Evolutionary conservation across 306 rosid genomes (phyloP), one percentile per base, ranked within the genome.

Genomic region (Citrullus colocynthis): DNA sequence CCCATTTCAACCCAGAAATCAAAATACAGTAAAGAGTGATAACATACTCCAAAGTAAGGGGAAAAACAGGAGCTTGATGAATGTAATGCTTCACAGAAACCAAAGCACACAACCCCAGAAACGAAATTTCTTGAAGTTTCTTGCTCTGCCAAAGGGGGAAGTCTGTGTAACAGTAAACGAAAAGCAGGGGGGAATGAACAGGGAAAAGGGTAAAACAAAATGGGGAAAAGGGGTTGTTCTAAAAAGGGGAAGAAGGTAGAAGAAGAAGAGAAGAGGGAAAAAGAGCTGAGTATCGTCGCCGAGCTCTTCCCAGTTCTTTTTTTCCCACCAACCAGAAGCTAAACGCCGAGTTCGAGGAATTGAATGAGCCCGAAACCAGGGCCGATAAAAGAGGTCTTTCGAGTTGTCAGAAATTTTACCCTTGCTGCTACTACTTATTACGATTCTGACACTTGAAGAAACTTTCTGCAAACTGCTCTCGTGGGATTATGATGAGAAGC

Each of bases 401-500:
- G 24, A 30, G 36, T 14, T 78, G 76, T 51, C 66, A 78, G 75
- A 66, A 1, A 1, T n/a, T 48, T 12, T 32, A 13, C 52, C 58
- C 74, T 74, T 16, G 15, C 34, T 65, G 36, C 61, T 55, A 24
- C 30, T 6, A 6, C 11, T 78, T 65, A 65, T 78, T 78, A 78
- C 81, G 81, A 66, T 65, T 78, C 75, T 78, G 63, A 39, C 75
- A 67, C 81, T 78, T 66, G 13, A 48, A 45, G 17, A n/a, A 41
- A 12, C 56, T 21, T 11, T 13, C 39, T 71, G 76, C 58, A 28
- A 45, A 48, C 39, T 48, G 59, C 54, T 67, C 54, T 67, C 54
- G 74, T 67, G 74, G 70, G 70, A n/a, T 20, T 42, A 13, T 42
- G 36, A 67, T 67, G 74, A 11, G 30, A 66, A 41, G 9, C 34